Evolutionary conservation across 208 protist species (phyloP).

Genomic region (Wallacemonas sp.): DNA sequence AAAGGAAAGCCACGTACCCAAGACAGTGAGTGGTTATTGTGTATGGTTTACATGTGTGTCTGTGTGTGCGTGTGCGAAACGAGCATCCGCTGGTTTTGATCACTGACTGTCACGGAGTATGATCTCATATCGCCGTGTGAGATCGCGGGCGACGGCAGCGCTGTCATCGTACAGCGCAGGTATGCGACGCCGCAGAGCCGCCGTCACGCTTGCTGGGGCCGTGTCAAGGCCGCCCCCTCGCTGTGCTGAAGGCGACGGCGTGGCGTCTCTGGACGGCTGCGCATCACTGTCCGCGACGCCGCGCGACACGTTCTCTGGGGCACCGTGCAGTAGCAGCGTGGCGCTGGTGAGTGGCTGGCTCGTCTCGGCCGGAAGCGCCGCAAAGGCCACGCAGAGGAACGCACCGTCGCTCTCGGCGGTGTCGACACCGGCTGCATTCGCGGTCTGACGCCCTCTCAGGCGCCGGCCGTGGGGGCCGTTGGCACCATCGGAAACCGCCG

Average conservation of each 20-base stretch:
- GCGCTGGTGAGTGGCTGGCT: not conserved
- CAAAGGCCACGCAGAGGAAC: slow-evolving; percentile 29
- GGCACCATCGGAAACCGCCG: too few relatives aligned
- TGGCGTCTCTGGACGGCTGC: not conserved
- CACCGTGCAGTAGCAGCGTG: not conserved
- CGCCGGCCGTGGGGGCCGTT: too few relatives aligned
- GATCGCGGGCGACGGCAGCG: not conserved
- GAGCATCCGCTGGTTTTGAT: too few relatives aligned
- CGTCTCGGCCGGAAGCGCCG: slow-evolving; percentile 25
- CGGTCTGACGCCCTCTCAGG: too few relatives aligned
- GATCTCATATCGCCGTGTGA: not conserved
- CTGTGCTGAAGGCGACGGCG: not conserved
- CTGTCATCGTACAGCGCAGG: not conserved
- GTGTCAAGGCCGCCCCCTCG: not conserved
- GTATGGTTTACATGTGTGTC: too few relatives aligned
- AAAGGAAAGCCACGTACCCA: too few relatives aligned
- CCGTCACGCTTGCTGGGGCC: not conserved
- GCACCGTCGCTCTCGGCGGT: slow-evolving; percentile 9
- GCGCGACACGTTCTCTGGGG: not conserved
- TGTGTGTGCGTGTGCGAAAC: too few relatives aligned
- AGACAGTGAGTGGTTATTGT: too few relatives aligned
- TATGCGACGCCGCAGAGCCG: not conserved
- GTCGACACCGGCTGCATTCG: too few relatives aligned
- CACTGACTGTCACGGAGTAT: not conserved
- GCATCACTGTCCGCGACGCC: not conserved